Evolutionary conservation across 2,329 filamentous ascomycete species (phyloP).

Genomic region (Penicillium sp.): DNA sequence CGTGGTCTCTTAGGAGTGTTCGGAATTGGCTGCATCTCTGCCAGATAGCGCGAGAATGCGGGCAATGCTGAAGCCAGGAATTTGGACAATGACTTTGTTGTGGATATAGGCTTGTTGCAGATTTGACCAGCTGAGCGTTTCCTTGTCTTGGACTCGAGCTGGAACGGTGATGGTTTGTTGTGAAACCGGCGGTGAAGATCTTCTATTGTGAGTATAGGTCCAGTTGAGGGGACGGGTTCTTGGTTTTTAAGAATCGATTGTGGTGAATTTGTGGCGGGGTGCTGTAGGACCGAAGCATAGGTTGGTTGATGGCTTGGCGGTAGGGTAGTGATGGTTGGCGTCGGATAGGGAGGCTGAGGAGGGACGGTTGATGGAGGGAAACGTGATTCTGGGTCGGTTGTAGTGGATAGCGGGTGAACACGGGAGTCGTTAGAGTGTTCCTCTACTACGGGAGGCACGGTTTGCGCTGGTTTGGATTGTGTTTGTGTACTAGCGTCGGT

Average conservation of each 20-base stretch:
- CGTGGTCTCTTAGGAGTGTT: background rate
- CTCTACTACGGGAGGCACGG: no score
- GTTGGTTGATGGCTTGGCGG: conserved; percentile 11
- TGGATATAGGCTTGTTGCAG: conserved; percentile 10
- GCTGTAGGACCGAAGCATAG: conserved; percentile 14
- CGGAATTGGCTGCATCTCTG: conserved; percentile 18
- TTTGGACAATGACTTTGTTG: conserved; percentile 16
- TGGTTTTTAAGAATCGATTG: conserved; percentile 1
- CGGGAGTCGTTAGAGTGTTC: no score
- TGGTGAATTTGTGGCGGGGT: background rate
- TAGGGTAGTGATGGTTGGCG: background rate
- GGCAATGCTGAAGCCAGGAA: conserved; percentile 16
- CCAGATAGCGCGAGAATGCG: conserved; percentile 16
- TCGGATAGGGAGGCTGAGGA: conserved; percentile 4
- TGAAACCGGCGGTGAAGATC: conserved; percentile 16
- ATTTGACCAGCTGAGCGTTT: conserved; percentile 9
- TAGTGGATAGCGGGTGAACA: no score
- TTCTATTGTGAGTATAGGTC: conserved; percentile 15
- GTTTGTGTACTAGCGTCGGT: no score
- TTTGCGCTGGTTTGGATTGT: no score
- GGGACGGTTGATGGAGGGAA: background rate
- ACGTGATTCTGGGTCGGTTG: background rate
- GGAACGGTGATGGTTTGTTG: conserved; percentile 20
- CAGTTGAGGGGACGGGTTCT: conserved; percentile 1
- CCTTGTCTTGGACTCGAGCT: conserved; percentile 11